Evolutionary conservation across 164 flowering plant genomes (phyloP).

Genomic region (Vitis amurensis): DNA sequence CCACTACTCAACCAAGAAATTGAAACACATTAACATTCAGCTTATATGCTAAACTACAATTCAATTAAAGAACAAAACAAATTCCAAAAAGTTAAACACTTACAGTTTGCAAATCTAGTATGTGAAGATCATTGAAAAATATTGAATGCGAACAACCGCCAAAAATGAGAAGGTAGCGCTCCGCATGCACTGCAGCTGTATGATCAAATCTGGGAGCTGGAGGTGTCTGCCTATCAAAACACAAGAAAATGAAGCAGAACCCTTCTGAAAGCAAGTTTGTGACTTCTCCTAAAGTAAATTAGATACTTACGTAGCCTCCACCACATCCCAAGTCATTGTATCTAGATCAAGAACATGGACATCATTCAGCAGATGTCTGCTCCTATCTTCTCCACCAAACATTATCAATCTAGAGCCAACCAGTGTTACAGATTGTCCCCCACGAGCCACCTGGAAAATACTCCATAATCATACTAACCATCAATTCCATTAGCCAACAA

Average conservation of each 20-base stretch:
- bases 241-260: conserved; percentile 30
- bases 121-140: conserved; percentile 84
- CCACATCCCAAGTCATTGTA: conserved; percentile 69
- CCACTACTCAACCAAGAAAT: too few species aligned
- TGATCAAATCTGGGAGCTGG: conserved; percentile 96
- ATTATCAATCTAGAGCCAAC: conserved; percentile 74
- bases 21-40: not conserved
- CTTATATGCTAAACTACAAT: too few species aligned
- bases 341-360: conserved; percentile 77
- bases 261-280: conserved; percentile 8
- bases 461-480: conserved; percentile 2
- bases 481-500: not conserved
- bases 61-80: not conserved
- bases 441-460: conserved; percentile 73
- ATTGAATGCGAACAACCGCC: conserved; percentile 93
- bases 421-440: conserved; percentile 78
- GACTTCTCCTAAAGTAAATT: not conserved
- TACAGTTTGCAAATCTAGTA: conserved; percentile 85
- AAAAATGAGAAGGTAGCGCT: conserved; percentile 80
- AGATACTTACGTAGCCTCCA: conserved; percentile 55
- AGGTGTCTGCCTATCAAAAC: conserved; percentile 65
- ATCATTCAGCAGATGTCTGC: conserved; percentile 70
- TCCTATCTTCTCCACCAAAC: conserved; percentile 89
- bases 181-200: conserved; percentile 73
- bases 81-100: conserved; percentile 24